Percentiles rank a stretch among this genome's conserved stretches.
Conservation (phyloP, 2,329 filamentous ascomycete species). For the Fusarium brevicatenulatum region DNA sequence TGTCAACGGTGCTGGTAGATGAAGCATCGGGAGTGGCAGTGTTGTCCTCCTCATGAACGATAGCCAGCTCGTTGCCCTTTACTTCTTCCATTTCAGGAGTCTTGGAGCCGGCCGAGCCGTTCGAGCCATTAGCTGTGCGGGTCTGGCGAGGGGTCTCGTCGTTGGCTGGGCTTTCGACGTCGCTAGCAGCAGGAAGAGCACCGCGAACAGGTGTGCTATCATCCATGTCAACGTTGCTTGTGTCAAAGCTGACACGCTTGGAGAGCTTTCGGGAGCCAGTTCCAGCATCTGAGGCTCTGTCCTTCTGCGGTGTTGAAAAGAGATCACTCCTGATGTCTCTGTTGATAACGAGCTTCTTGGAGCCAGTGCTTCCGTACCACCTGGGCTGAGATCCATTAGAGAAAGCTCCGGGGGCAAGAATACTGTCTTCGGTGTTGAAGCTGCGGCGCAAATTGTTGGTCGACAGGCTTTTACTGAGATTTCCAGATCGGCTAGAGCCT, state of each 20-base stretch:
- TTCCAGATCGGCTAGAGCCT: constrained; percentile 73
- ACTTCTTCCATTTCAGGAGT: constrained; percentile 76
- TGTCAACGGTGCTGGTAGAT: constrained; percentile 49
- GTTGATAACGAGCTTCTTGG: constrained; percentile 95
- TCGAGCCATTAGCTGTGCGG: constrained; percentile 56
- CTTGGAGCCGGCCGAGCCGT: constrained; percentile 47
- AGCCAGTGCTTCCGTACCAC: constrained; percentile 72
- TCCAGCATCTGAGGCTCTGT: constrained; percentile 55
- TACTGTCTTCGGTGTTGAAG: constrained; percentile 85
- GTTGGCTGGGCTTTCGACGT: constrained; percentile 43
- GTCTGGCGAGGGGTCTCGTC: constrained; percentile 61
- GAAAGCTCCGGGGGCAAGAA: constrained; percentile 86
- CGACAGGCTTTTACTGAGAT: constrained; percentile 87
- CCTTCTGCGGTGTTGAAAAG: constrained; percentile 69
- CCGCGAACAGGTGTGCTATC: constrained; percentile 49
- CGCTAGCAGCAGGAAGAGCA: constrained; percentile 50
- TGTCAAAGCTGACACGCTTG: constrained; percentile 94
- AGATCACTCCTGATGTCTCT: constrained; percentile 81
- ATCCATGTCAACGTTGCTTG: constrained; percentile 59
- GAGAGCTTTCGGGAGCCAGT: constrained; percentile 66
- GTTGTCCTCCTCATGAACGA: constrained; percentile 77
- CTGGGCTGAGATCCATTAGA: constrained; percentile 73
- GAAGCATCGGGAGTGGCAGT: constrained; percentile 44
- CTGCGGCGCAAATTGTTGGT: constrained; percentile 85
- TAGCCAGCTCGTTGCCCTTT: constrained; percentile 78